Conservation (phyloP, 495 filamentous ascomycete genomes). For the Tuber umbilicatum region DNA sequence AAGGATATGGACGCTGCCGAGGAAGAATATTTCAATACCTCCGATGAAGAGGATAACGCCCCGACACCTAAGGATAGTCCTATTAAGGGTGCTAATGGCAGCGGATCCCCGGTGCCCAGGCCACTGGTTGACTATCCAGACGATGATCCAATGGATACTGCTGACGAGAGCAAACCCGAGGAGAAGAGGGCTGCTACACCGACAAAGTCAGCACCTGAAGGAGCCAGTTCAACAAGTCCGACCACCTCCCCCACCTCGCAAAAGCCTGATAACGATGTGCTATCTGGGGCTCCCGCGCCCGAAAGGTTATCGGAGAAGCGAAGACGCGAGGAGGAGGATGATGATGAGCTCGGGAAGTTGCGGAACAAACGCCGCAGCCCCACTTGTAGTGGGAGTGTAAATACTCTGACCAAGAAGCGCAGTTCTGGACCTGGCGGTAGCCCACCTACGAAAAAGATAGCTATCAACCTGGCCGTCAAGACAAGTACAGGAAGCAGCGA, state of each 20-base stretch:
- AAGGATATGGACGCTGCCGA: conserved; percentile 80
- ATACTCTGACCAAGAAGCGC: conserved; percentile 41
- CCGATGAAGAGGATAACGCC: conserved; percentile 54
- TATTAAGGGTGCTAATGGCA: conserved; percentile 42
- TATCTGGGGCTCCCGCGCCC: conserved; percentile 48
- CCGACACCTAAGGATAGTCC: conserved; percentile 29
- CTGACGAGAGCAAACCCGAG: conserved; percentile 53
- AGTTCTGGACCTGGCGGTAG: conserved; percentile 36
- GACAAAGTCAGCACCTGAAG: conserved; percentile 16
- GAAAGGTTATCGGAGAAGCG: conserved; percentile 87
- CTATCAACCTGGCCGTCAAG: conserved; percentile 47
- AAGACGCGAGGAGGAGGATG: conserved; percentile 74
- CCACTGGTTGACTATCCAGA: conserved; percentile 87
- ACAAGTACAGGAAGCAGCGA: conserved; percentile 24
- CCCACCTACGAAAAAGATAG: conserved; percentile 48
- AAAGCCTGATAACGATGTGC: conserved; percentile 44
- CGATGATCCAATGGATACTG: conserved; percentile 65
- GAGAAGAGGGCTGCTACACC: conserved; percentile 19
- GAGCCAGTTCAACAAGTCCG: conserved; percentile 26
- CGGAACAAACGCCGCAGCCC: conserved; percentile 62
- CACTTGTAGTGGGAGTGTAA: conserved; percentile 26
- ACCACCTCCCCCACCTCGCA: conserved; percentile 33
- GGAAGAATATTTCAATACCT: conserved; percentile 90
- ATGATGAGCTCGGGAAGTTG: conserved; percentile 71
- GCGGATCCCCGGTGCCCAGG: conserved; percentile 51